phyloP scores from a whole-genome alignment of 116 monocot species.

The Iris pallida region DNA sequence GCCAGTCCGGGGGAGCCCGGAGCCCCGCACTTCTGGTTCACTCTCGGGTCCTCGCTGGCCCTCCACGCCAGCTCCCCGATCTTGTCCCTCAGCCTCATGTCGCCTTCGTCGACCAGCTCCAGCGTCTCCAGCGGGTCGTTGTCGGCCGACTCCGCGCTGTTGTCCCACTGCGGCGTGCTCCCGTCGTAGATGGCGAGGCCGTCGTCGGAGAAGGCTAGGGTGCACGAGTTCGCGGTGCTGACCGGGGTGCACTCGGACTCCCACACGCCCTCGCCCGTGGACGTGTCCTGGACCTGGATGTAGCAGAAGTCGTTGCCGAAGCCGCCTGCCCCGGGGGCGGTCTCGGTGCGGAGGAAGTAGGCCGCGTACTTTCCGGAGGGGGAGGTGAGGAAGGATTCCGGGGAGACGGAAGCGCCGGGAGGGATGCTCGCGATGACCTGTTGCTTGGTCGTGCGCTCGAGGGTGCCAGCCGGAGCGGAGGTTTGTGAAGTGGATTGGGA shows the following conservation, averaged over 20 bases:
- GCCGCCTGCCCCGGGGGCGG: constrained; percentile 32
- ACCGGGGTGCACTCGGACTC: constrained; percentile 71
- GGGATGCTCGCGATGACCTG: constrained; percentile 31
- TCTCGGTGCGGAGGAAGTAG: constrained; percentile 27
- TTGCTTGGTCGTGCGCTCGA: constrained; percentile 25
- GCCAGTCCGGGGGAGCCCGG: constrained; percentile 55
- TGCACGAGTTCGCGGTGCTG: constrained; percentile 58
- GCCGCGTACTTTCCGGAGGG: constrained; percentile 34
- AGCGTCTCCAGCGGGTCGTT: constrained; percentile 35
- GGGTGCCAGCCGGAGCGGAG: constrained; percentile 11
- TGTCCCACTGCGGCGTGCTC: constrained; percentile 51
- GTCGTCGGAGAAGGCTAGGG: constrained; percentile 44
- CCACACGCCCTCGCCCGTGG: constrained; percentile 32
- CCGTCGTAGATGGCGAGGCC: constrained; percentile 81
- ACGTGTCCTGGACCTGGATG: constrained; percentile 43
- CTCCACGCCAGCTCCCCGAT: constrained; percentile 69
- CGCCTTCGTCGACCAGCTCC: constrained; percentile 80
- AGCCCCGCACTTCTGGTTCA: constrained; percentile 48
- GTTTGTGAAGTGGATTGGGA: background rate
- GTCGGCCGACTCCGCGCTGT: constrained; percentile 29
- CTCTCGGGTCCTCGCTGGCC: constrained; percentile 58
- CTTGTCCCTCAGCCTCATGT: constrained; percentile 64
- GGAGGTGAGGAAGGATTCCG: constrained; percentile 26
- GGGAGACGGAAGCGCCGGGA: constrained; percentile 4
- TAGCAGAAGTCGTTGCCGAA: constrained; percentile 66